Conservation (phyloP, 2,329 filamentous ascomycete species). For the Monosporascus cannonballus region DNA sequence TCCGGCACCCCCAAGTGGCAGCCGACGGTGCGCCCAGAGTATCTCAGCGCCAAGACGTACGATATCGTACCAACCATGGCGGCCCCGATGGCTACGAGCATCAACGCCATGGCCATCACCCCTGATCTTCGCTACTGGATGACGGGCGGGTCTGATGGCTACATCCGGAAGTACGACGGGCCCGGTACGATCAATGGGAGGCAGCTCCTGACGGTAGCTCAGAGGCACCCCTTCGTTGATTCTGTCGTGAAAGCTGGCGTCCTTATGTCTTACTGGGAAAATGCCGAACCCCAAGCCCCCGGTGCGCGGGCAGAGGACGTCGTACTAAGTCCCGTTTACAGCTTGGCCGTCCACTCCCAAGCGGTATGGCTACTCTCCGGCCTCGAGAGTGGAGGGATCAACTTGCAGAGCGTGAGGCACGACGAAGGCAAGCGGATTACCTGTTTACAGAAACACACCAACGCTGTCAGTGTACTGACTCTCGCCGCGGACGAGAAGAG, state of each 20-base stretch:
- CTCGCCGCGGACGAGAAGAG: constrained; percentile 80
- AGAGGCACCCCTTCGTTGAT: constrained; percentile 94
- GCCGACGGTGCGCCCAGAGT: constrained; percentile 67
- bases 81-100: constrained; percentile 88
- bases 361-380: constrained; percentile 90
- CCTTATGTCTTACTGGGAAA: constrained; percentile 96
- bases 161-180: constrained; percentile 95
- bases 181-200: constrained; percentile 93
- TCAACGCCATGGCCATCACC: constrained; percentile 87
- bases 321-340: constrained; percentile 84
- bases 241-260: constrained; percentile 94
- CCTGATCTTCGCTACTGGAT: constrained; percentile 95
- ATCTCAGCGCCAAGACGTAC: constrained; percentile 73
- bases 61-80: constrained; percentile 97
- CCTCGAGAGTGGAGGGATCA: constrained; percentile 84
- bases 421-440: constrained; percentile 89
- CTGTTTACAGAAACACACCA: constrained; percentile 75
- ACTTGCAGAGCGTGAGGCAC: constrained; percentile 86
- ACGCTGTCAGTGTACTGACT: constrained; percentile 82
- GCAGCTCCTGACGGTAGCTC: constrained; percentile 85
- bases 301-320: constrained; percentile 47
- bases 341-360: constrained; percentile 82
- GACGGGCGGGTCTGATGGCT: constrained; percentile 88
- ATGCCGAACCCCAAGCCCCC: constrained; percentile 64
- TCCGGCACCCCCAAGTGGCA: constrained; percentile 36